Evolutionary conservation across 257 asterid genomes (phyloP).

Genomic region (Scutellaria minor): DNA sequence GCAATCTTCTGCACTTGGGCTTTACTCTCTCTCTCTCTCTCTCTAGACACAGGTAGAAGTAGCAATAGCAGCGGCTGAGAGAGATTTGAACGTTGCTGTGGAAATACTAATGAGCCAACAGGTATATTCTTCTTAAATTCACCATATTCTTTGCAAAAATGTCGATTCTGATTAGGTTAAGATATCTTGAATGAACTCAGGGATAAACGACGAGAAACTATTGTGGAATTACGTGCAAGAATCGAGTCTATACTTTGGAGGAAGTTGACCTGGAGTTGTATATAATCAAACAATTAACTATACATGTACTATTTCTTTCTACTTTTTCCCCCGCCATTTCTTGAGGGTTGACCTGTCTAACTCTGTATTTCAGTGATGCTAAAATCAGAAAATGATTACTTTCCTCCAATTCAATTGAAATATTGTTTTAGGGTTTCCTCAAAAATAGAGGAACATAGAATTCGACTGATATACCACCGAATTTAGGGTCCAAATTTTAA

Average conservation of each 20-base stretch:
- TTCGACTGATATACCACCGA: too few relatives aligned
- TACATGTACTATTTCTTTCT: too few relatives aligned
- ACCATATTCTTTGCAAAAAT: neutral
- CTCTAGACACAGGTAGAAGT: slow-evolving; percentile 93
- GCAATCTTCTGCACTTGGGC: slow-evolving; percentile 3
- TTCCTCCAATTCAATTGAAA: too few relatives aligned
- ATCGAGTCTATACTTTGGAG: neutral
- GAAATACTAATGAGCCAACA: slow-evolving; percentile 97
- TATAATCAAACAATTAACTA: too few relatives aligned
- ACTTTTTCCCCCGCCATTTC: too few relatives aligned
- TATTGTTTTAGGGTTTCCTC: too few relatives aligned
- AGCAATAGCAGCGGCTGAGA: slow-evolving; percentile 92
- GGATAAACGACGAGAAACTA: slow-evolving; percentile 34
- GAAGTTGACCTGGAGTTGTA: slow-evolving; percentile 29
- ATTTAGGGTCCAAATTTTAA: too few relatives aligned
- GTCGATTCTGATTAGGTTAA: slow-evolving; percentile 14
- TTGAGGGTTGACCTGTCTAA: too few relatives aligned
- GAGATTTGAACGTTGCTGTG: slow-evolving; percentile 82
- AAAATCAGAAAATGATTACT: too few relatives aligned
- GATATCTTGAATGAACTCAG: slow-evolving; percentile 36
- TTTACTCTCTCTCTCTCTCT: neutral
- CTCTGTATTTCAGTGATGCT: too few relatives aligned
- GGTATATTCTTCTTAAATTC: slow-evolving; percentile 44
- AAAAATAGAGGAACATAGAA: too few relatives aligned
- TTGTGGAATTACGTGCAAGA: neutral